Conservation (phyloP, 306 rosid genomes). For the Castanopsis chinensis region DNA sequence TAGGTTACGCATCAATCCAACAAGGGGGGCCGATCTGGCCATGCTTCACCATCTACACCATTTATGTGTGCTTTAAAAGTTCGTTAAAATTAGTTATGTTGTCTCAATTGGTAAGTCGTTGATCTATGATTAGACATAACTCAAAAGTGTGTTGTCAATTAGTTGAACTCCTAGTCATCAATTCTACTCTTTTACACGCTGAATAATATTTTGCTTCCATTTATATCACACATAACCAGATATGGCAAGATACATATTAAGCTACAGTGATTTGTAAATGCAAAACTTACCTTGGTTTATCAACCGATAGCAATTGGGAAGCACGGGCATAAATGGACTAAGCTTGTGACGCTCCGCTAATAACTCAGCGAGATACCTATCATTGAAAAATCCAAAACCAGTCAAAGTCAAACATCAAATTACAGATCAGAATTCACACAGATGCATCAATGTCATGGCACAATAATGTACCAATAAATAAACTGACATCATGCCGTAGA, state of each 20-base stretch:
- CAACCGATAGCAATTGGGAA: conserved; percentile 66
- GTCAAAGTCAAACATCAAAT: background rate
- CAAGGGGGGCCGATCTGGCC: background rate
- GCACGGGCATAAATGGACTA: conserved; percentile 71
- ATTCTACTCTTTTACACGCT: too few relatives aligned
- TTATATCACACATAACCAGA: background rate
- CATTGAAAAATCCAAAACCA: conserved; percentile 11
- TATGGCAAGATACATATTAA: background rate
- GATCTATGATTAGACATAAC: background rate
- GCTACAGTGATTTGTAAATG: background rate
- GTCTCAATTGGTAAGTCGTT: background rate
- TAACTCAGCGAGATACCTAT: conserved; percentile 74
- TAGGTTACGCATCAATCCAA: background rate
- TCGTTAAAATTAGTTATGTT: background rate
- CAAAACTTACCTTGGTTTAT: conserved; percentile 79
- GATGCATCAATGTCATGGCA: too few relatives aligned
- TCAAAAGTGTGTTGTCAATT: background rate
- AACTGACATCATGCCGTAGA: too few relatives aligned
- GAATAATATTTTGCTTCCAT: background rate
- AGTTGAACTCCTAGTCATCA: too few relatives aligned
- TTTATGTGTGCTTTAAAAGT: background rate
- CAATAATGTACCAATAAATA: too few relatives aligned
- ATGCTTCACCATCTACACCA: background rate
- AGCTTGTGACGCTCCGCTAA: conserved; percentile 83
- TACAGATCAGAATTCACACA: too few relatives aligned